Evolutionary conservation across 2,329 filamentous ascomycete genomes (phyloP), one percentile per base, ranked within the genome.

Genomic region (Fusarium pseudonygamai): DNA sequence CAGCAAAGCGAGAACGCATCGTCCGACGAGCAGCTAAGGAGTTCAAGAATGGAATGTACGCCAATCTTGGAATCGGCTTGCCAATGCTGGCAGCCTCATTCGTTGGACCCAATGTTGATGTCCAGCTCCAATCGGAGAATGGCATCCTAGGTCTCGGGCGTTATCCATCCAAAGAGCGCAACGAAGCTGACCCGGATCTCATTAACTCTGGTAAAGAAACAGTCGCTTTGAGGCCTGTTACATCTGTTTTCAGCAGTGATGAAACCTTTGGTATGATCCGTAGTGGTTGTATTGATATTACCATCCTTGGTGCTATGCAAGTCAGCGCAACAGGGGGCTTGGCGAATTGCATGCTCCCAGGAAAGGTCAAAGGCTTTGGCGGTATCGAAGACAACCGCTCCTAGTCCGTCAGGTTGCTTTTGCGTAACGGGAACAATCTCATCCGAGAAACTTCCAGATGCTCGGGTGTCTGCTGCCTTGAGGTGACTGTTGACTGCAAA

Each of bases 131-230:
- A 85, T 95, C 91, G 30, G 92, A 94, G 85, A 95, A 93, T 80
- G 93, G 93, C 64, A 94, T 94, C 67, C 86, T 94, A 22, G 91
- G 91, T 11, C 86, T 93, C 22, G 93, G 91, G 4, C 92, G 91
- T 0, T 93, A 93, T 16, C 81, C 92, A 92, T 47, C 85, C 84
- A 79, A 90, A 93, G 83, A 94, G 93, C 46, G 18, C 12, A 52
- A 52, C 24, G 82, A 89, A 73, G 94, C 97, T 84, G 94, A 97
- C 76, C 87, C 94, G 1, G 94, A 97, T 82, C 87, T 97, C 36
- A 97, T 97, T 87, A 97, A 97, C 80, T 94, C 94, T 28, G 94
- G 94, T 78, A 97, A 97, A 85, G 94, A 97, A 87, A 97, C 94
- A 3, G 94, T 97, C 10, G 97, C 94, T 3, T 87, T 97, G 52